Percentiles rank a stretch among this genome's conserved stretches.
Conservation (phyloP, 163 green algal species). For the Picocystis sp. region DNA sequence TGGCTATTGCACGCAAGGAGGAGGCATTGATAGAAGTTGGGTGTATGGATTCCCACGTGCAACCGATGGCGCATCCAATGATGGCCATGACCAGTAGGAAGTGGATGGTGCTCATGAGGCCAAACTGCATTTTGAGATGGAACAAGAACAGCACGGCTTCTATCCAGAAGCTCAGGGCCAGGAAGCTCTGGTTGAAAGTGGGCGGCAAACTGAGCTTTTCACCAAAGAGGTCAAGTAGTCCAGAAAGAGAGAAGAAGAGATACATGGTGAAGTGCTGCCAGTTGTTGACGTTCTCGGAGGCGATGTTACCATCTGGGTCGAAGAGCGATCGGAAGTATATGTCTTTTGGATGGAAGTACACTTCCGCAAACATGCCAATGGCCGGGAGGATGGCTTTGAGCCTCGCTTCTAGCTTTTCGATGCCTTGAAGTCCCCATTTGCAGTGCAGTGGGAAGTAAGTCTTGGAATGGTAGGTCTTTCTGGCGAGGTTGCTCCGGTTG, state of each 20-base stretch:
- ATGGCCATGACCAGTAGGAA: slow-evolving; percentile 23
- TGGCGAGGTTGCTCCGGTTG: slow-evolving; percentile 7
- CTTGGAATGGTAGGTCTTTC: slow-evolving; percentile 15
- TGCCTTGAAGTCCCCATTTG: background rate
- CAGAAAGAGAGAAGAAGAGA: slow-evolving; percentile 27
- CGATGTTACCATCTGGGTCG: slow-evolving; percentile 26
- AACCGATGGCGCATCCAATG: slow-evolving; percentile 9
- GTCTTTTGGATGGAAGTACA: slow-evolving; percentile 35
- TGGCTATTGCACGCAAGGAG: slow-evolving; percentile 6
- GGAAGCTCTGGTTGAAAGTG: slow-evolving; percentile 7
- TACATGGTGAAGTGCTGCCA: slow-evolving; percentile 47
- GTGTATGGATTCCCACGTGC: slow-evolving; percentile 12
- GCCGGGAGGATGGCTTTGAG: slow-evolving; percentile 34
- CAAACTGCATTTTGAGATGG: slow-evolving; percentile 31
- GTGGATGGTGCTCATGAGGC: slow-evolving; percentile 25
- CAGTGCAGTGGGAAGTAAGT: slow-evolving; percentile 19
- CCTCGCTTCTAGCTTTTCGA: slow-evolving; percentile 24
- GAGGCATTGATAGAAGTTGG: slow-evolving; percentile 11
- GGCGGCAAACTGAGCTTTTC: slow-evolving; percentile 17
- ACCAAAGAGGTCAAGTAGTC: slow-evolving; percentile 29
- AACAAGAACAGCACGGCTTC: slow-evolving; percentile 40
- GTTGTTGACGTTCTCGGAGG: slow-evolving; percentile 33
- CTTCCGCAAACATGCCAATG: slow-evolving; percentile 36
- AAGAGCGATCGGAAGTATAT: slow-evolving; percentile 23
- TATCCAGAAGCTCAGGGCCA: slow-evolving; percentile 26